Percentiles rank a stretch among this genome's conserved stretches.
phyloP scores from a whole-genome alignment of 179 eudicot species.

The Nepenthes alata region DNA sequence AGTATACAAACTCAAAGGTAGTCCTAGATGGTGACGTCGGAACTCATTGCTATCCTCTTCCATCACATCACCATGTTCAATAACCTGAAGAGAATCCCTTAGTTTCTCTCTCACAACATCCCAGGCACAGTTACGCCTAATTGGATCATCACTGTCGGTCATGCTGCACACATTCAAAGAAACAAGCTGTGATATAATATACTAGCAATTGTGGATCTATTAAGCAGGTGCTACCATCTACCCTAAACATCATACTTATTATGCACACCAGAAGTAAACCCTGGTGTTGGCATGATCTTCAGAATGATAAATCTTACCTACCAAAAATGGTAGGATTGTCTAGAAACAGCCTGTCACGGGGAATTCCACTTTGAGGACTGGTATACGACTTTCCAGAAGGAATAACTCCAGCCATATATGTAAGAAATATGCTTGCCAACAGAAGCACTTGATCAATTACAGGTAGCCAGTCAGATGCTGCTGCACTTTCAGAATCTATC shows the following conservation, averaged over 20 bases:
- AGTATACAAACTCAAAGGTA: constrained; percentile 67
- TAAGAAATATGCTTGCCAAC: constrained; percentile 59
- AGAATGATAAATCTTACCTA: constrained; percentile 50
- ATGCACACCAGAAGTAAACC: not conserved
- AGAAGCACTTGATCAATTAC: constrained; percentile 66
- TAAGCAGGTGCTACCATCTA: constrained; percentile 4
- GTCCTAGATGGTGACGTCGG: constrained; percentile 26
- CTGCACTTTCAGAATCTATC: constrained; percentile 33
- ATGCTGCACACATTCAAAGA: constrained; percentile 26
- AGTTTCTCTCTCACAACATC: constrained; percentile 58
- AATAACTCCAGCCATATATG: constrained; percentile 81
- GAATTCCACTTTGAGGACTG: constrained; percentile 23
- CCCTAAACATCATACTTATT: not conserved
- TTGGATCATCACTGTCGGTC: constrained; percentile 23
- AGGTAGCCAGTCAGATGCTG: constrained; percentile 58
- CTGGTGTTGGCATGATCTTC: constrained; percentile 8
- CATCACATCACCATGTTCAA: constrained; percentile 30
- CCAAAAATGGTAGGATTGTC: constrained; percentile 45
- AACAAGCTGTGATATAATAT: constrained; percentile 3
- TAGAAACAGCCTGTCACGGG: constrained; percentile 24
- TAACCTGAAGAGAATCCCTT: constrained; percentile 41
- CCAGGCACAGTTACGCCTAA: constrained; percentile 40
- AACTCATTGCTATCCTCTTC: constrained; percentile 16
- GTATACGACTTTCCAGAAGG: constrained; percentile 36
- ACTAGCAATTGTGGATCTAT: not conserved